These are phyloP conservation scores for Chernovozyma sophiae-reginae DNA, from an alignment of 1,139 yeast species.

Conservation along the genomic window DNA sequence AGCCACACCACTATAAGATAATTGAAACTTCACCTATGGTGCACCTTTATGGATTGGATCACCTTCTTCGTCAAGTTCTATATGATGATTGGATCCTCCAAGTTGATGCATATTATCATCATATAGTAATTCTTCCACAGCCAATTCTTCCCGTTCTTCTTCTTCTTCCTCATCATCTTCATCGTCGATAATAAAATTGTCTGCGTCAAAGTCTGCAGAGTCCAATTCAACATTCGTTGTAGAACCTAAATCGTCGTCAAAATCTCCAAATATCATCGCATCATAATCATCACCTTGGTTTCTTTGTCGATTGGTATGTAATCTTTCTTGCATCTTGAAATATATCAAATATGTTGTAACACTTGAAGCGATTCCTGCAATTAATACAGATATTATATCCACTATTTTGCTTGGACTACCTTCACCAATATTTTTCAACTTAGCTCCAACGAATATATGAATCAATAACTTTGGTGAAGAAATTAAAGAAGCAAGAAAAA, in stretches of 20 bases:
- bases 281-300: constrained; percentile 20
- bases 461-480: constrained; percentile 80
- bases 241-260: constrained; percentile 29
- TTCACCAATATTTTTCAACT: constrained; percentile 68
- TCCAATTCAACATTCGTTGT: constrained; percentile 31
- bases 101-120: background rate
- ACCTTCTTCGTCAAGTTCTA: background rate
- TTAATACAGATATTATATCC: constrained; percentile 57
- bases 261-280: constrained; percentile 38
- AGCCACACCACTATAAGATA: too few relatives aligned
- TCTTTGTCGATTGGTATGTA: constrained; percentile 26
- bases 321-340: constrained; percentile 48
- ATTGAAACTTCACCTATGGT: too few relatives aligned
- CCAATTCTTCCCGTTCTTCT: background rate
- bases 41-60: too few relatives aligned
- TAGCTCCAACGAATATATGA: constrained; percentile 76
- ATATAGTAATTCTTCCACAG: background rate
- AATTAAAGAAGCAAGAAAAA: constrained; percentile 64
- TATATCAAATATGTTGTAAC: constrained; percentile 71
- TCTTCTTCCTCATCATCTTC: constrained; percentile 16
- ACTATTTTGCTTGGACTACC: constrained; percentile 47
- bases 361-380: constrained; percentile 56
- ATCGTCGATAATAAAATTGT: constrained; percentile 35
- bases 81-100: background rate
- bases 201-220: constrained; percentile 32